Conservation (phyloP, 208 protist species). For the Crithidia fasciculata region DNA sequence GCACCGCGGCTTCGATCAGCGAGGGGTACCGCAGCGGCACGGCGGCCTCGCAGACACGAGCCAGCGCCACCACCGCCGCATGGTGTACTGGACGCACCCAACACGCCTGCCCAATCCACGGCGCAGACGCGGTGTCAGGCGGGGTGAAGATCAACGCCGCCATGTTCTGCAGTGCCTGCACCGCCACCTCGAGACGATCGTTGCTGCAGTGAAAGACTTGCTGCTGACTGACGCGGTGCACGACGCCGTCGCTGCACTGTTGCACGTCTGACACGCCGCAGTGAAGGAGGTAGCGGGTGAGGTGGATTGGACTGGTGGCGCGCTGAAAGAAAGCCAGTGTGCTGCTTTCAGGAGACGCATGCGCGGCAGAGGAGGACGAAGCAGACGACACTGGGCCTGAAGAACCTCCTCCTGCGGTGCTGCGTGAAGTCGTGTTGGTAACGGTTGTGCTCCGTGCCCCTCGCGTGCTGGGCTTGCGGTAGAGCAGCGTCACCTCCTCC, state of each 20-base stretch:
- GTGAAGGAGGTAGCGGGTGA: constrained; percentile 14
- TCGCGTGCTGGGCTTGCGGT: constrained; percentile 27
- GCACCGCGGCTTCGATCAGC: constrained; percentile 20
- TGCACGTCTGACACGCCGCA: constrained; percentile 14
- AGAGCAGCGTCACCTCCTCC: constrained; percentile 44
- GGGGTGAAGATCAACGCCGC: constrained; percentile 30
- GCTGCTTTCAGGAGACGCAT: constrained; percentile 12
- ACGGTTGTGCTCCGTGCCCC: neutral
- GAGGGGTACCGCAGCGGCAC: constrained; percentile 56
- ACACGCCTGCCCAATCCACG: constrained; percentile 19
- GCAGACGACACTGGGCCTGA: neutral
- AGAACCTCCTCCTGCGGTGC: too few species aligned
- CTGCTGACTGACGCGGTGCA: constrained; percentile 13
- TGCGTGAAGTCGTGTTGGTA: too few species aligned
- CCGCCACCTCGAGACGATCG: constrained; percentile 43
- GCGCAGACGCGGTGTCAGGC: constrained; percentile 6
- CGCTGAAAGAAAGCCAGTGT: constrained; percentile 16
- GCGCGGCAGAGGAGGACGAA: neutral
- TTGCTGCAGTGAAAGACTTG: constrained; percentile 23
- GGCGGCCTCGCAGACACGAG: constrained; percentile 60
- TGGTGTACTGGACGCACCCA: constrained; percentile 22
- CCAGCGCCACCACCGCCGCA: constrained; percentile 43
- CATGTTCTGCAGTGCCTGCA: constrained; percentile 40
- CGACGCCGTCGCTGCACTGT: neutral
- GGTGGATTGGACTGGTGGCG: constrained; percentile 16